Evolutionary conservation across 805 yeast species (phyloP), one percentile per base, ranked within the genome.

Genomic region (Ascoidea asiatica): DNA sequence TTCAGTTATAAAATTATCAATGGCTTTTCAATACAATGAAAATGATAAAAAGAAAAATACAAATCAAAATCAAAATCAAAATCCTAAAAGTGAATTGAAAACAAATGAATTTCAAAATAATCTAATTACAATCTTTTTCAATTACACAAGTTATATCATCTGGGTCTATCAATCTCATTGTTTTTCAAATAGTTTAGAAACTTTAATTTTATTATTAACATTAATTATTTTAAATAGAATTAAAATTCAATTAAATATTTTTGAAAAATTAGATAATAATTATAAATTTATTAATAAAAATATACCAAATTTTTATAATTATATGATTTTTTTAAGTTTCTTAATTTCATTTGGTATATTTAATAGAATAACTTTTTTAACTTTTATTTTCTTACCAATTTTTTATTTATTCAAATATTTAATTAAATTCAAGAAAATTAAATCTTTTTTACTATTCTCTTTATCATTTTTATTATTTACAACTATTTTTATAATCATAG

Each of bases 121-220:
- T 17, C 22, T 47, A 45, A 53, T 55, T 13, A 29, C 76, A 1
- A 53, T 70, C 2, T 67, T 70, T 44, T 73, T 75, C 50, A 61
- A 64, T n/a, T 70, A 66, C 61, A 67, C 78, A 1, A 70, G 77
- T 4, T 90, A 84, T 55, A 70, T 87, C 29, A 79, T 95, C 0
- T 68, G 86, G 65, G 75, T 80, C 0, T 79, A 79, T 53, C 97
- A 92, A 56, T 69, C 85, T 0, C 97, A 88, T 56, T 78, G 94
- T 1, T 84, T 92, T 53, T 84, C 95, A n/a, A 92, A 92, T 57
- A 75, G 88, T 19, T 55, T 85, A 1, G 99, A 92, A 58, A 81
- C 84, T 0, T 37, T 58, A 63, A 45, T 56, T 21, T 49, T 57
- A 65, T 68, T 47, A 53, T 47, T 47, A 63, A 74, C 38, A 60